Percentiles rank a stretch among this genome's conserved stretches.
Evolutionary conservation across 768 basidiomycete genomes (phyloP).

Genomic region (Russula griseocarnosa): DNA sequence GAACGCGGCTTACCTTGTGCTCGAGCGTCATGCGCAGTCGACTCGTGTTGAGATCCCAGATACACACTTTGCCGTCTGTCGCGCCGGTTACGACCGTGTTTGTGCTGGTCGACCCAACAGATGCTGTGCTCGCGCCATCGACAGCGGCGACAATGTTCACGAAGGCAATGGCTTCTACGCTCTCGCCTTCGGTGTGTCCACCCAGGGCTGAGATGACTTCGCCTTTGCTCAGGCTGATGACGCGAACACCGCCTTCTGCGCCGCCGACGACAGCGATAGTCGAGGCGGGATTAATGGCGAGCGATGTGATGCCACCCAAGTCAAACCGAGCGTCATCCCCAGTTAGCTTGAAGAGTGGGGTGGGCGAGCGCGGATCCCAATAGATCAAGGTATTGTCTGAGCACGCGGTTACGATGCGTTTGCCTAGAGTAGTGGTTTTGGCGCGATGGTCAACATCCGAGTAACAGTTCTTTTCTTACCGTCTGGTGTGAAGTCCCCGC

Average conservation of each 20-base stretch:
- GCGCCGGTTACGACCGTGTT: conserved; percentile 79
- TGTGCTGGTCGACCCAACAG: conserved; percentile 48
- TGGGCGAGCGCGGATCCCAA: conserved; percentile 84
- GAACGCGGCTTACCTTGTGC: conserved; percentile 59
- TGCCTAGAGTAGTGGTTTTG: conserved; percentile 47
- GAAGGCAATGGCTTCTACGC: conserved; percentile 82
- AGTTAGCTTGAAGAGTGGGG: conserved; percentile 78
- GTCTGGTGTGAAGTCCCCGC: conserved; percentile 89
- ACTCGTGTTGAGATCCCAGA: conserved; percentile 93
- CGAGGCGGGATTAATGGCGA: conserved; percentile 81
- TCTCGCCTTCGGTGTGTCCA: conserved; percentile 83
- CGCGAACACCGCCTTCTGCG: conserved; percentile 75
- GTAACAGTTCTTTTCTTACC: conserved; percentile 42
- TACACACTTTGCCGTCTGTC: conserved; percentile 90
- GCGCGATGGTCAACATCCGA: not conserved
- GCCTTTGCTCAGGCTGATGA: conserved; percentile 84
- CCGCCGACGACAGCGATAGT: conserved; percentile 92
- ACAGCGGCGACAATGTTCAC: conserved; percentile 65
- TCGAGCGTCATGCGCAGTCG: conserved; percentile 74
- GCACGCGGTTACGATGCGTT: conserved; percentile 84
- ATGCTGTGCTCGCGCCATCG: conserved; percentile 43
- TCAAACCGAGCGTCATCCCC: conserved; percentile 68
- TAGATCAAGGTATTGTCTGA: conserved; percentile 76
- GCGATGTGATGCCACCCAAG: conserved; percentile 78
- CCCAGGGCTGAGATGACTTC: conserved; percentile 72